Evolutionary conservation across 179 eudicot species (phyloP), one percentile per base, ranked within the genome.

Genomic region (Carnegiea gigantea): DNA sequence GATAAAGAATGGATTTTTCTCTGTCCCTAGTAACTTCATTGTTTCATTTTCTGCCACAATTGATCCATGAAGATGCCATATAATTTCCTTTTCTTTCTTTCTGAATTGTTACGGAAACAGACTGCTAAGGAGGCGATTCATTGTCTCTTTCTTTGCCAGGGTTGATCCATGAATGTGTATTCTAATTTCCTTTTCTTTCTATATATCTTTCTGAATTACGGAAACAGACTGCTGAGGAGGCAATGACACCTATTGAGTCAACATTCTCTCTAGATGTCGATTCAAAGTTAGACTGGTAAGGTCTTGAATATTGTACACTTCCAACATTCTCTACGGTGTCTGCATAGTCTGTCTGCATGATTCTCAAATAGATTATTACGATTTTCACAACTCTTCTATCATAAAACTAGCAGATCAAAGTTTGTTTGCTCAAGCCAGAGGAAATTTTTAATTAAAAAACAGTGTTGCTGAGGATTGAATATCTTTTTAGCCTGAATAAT

Each of bases 231-330:
- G 98, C 98, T 54, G 89, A 92, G 88, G 98, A 89, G 88, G 98
- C 98, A 74, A 94, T 94, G 98, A 94, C 98, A 51, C 98, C 98
- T 77, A 94, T 94, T 82, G 98, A 93, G 83, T 94, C 98, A 76
- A 93, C 95, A 71, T 94, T 94, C 80, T 94, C 98, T 13, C 88
- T 94, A 49, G 97, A 94, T 83, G 98, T 94, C 77, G 85, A 89
- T 87, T 90, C 97, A 40, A 92, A 93, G 83, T 78, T 94, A 84
- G 93, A 92, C 82, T 91, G 98, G 98, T 94, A 83, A 85, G 90
- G 77, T 84, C 67, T 36, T 70, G 65, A 68, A 38, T 65, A 40
- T n/a, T 13, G 54, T 24, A 40, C 20, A 6, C 48, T 21, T 17
- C 67, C 14, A 64, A 38, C 24, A 40, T 67, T 67, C n/a, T 30